Base-by-base conservation (phyloP, 176 grass and related monocot species). In the Lolium multiflorum region DNA sequence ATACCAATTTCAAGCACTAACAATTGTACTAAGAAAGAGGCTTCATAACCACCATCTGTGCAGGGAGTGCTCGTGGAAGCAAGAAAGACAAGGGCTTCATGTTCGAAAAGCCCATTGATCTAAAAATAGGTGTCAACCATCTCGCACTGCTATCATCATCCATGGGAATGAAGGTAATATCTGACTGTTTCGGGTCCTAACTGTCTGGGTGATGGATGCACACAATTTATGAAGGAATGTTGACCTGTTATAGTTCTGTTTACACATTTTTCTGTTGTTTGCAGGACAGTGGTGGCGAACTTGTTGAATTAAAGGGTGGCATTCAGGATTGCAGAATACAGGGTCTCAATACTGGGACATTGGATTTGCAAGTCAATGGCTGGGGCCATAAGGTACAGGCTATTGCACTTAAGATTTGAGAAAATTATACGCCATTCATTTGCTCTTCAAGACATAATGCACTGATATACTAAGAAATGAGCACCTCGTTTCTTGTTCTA, bases 261-360 rank as follows among this genome's bases (percentile, higher is more conserved):
- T 75, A 22, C 72, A 75, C 72, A 75, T 75, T 75, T 80, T 13
- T 2, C 28, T 81, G 6, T 87, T 35, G 17, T 91, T 64, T 86
- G 50, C 68, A 98, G 96, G 96, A 98, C 88, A 98, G 72, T 51
- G 72, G 72, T 75, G 72, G 72, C 14, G 46, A 75, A 51, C 72
- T 75, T 49, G 72, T 75, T 75, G 72, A 75, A 51, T 14, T 75
- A 75, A 75, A 75, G 72, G 72, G 72, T 51, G 72, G 72, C 47
- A 75, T 75, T 51, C 47, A 51, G 22, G 72, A 75, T 51, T 75
- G 72, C 47, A 75, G 22, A 75, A 28, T 98, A 72, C 93, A 92
- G 87, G 96, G 96, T 84, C 96, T 98, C 62, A 98, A 95, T 60
- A 95, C 93, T 24, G 96, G 96, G 20, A 98, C 96, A 11, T 82